Conservation (phyloP, 1,284 basidiomycete genomes). For the Pseudozyma pruni region DNA sequence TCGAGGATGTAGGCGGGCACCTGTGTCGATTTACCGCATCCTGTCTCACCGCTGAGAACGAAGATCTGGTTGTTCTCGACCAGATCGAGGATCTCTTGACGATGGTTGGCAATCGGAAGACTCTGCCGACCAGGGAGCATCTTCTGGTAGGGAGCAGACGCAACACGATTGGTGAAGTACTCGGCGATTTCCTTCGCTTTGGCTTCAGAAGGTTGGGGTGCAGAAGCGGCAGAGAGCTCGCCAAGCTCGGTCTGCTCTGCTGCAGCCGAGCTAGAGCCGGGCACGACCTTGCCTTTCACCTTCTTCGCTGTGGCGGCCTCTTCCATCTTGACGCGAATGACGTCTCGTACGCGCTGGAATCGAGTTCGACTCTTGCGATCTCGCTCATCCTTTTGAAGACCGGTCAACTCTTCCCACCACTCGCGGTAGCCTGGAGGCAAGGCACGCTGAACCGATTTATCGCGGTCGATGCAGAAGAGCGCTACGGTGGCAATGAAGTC, state of each 20-base stretch:
- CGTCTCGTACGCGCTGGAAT: constrained; percentile 72
- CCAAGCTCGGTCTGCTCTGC: constrained; percentile 42
- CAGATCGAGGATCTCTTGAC: constrained; percentile 78
- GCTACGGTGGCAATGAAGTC: constrained; percentile 90
- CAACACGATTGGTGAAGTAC: constrained; percentile 30
- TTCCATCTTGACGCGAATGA: constrained; percentile 75
- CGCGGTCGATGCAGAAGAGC: constrained; percentile 72
- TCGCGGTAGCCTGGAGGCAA: constrained; percentile 86
- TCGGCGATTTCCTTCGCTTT: constrained; percentile 40
- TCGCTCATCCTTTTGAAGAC: constrained; percentile 74
- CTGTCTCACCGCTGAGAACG: constrained; percentile 96
- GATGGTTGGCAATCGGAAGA: constrained; percentile 88
- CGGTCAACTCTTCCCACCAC: constrained; percentile 91
- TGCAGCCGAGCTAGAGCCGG: constrained; percentile 11
- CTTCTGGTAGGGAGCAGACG: constrained; percentile 75
- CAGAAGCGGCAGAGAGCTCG: constrained; percentile 43
- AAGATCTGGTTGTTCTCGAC: constrained; percentile 85
- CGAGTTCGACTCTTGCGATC: constrained; percentile 75
- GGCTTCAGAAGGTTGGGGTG: constrained; percentile 34
- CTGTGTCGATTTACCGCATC: constrained; percentile 98
- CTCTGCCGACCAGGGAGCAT: constrained; percentile 84
- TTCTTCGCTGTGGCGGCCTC: constrained; percentile 50
- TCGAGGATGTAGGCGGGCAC: constrained; percentile 95
- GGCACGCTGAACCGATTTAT: constrained; percentile 64
- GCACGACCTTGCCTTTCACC: constrained; percentile 36